phyloP scores from a whole-genome alignment of 441 rosid genomes.

The Rhodomyrtus psidioides region DNA sequence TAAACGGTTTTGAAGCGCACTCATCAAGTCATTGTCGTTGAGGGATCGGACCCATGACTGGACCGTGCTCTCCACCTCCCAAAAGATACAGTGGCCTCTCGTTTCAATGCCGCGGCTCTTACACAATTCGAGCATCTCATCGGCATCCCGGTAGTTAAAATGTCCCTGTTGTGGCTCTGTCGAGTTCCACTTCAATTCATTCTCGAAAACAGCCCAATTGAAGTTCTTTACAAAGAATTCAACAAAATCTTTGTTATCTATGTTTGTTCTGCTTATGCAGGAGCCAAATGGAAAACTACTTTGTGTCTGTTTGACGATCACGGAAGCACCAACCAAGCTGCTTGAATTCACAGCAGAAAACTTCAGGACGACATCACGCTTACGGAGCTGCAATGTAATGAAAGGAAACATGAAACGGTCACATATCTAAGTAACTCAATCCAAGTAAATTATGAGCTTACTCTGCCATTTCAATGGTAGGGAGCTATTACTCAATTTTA shows the following conservation, averaged over 20 bases:
- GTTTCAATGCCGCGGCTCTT: constrained; percentile 33
- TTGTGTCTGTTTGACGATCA: constrained; percentile 51
- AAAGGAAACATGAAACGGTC: neutral
- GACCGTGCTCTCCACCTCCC: constrained; percentile 33
- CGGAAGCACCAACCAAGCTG: constrained; percentile 31
- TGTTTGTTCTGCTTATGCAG: constrained; percentile 62
- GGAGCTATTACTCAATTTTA: neutral
- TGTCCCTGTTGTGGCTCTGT: constrained; percentile 75
- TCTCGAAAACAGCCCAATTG: constrained; percentile 91
- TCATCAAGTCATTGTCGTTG: constrained; percentile 23
- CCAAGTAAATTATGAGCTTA: neutral
- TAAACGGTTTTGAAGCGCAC: constrained; percentile 34
- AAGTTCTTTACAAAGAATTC: constrained; percentile 66
- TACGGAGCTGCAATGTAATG: constrained; percentile 45
- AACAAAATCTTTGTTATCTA: constrained; percentile 81
- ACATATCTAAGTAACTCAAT: neutral
- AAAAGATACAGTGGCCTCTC: constrained; percentile 66
- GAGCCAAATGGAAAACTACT: constrained; percentile 78
- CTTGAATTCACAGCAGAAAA: constrained; percentile 36
- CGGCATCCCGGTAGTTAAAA: constrained; percentile 82
- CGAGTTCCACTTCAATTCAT: constrained; percentile 90
- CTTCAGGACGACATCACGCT: constrained; percentile 64
- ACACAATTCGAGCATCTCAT: constrained; percentile 71
- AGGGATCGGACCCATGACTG: constrained; percentile 34
- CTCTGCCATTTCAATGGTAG: neutral